Evolutionary conservation across 805 yeast genomes (phyloP).

Genomic region (Candida awuae): DNA sequence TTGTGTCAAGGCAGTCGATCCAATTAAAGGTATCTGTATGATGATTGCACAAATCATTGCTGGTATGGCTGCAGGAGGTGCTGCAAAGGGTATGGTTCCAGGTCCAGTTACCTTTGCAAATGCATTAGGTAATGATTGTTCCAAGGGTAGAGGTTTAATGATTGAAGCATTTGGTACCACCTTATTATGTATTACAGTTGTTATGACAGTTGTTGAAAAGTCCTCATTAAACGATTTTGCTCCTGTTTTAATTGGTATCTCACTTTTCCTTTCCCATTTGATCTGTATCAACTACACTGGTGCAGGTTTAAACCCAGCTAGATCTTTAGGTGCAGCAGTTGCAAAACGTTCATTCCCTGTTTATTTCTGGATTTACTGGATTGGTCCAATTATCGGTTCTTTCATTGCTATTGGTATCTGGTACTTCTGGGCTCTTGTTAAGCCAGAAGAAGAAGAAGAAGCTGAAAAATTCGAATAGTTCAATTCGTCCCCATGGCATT

Average conservation of each 20-base stretch:
- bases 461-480: conserved; percentile 15
- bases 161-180: conserved; percentile 77
- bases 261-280: conserved; percentile 76
- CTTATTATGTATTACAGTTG: conserved; percentile 64
- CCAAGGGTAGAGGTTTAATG: conserved; percentile 68
- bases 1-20: conserved; percentile 66
- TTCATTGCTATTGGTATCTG: conserved; percentile 58
- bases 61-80: conserved; percentile 91
- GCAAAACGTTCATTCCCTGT: conserved; percentile 66
- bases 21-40: conserved; percentile 61
- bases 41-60: conserved; percentile 65
- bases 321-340: conserved; percentile 66
- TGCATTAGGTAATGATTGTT: conserved; percentile 61
- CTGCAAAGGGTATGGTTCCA: conserved; percentile 78
- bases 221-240: conserved; percentile 69
- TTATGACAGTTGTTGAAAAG: conserved; percentile 79
- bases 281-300: conserved; percentile 79
- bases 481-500: too few species aligned
- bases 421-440: conserved; percentile 54
- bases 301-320: conserved; percentile 88
- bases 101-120: conserved; percentile 68
- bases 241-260: conserved; percentile 75
- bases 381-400: conserved; percentile 76
- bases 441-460: conserved; percentile 43
- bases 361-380: conserved; percentile 91